These are phyloP conservation scores for Cladosporium sphaerospermum DNA, from an alignment of 2,329 filamentous ascomycete species.

Conservation along the genomic window DNA sequence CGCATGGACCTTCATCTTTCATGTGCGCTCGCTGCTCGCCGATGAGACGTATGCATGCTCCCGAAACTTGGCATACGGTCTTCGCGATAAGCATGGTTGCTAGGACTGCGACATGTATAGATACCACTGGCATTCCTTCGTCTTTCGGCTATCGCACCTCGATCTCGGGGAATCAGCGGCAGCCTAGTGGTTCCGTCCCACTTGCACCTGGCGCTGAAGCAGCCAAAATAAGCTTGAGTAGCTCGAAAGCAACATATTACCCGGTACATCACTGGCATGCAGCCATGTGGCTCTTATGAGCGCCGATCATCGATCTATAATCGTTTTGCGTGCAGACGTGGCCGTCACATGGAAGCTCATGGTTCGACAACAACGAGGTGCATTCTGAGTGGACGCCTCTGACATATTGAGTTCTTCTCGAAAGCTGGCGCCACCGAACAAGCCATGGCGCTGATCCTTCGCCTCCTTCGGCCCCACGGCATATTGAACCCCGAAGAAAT, in stretches of 20 bases:
- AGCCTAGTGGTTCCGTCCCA: neutral
- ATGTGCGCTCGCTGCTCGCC: too few relatives aligned
- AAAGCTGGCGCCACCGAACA: neutral
- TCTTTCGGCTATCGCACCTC: neutral
- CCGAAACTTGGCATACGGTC: too few relatives aligned
- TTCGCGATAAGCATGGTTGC: too few relatives aligned
- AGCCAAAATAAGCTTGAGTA: neutral
- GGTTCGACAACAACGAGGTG: too few relatives aligned
- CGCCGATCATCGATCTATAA: neutral
- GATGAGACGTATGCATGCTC: too few relatives aligned
- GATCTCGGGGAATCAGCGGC: neutral
- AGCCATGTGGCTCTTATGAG: neutral
- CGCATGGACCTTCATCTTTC: too few relatives aligned
- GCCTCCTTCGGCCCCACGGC: constrained; percentile 3
- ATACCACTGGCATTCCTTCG: neutral
- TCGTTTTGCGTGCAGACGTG: neutral
- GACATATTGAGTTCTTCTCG: constrained; percentile 7
- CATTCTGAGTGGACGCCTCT: neutral
- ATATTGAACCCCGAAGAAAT: neutral
- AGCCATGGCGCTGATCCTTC: constrained; percentile 6
- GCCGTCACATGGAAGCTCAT: neutral
- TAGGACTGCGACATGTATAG: too few relatives aligned
- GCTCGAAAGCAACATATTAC: constrained; percentile 4
- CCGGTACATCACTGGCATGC: neutral
- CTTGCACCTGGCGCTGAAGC: too few relatives aligned